Evolutionary conservation across 2,329 filamentous ascomycete species (phyloP).

Genomic region (Cladosporium colombiae): DNA sequence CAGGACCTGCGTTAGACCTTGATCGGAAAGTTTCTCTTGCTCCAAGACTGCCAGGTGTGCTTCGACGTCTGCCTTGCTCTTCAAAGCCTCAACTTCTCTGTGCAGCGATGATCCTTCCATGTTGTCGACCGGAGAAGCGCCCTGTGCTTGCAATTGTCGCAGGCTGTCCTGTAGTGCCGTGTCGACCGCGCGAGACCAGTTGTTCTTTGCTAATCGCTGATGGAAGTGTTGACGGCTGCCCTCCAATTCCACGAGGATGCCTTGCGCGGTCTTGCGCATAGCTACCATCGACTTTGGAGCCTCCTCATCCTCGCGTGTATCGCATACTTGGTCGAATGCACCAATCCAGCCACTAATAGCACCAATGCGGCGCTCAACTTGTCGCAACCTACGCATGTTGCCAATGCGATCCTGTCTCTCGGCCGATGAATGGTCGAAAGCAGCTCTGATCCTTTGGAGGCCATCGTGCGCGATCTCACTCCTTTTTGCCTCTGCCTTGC

Average conservation of each 20-base stretch:
- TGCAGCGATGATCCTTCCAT: slow-evolving; percentile 67
- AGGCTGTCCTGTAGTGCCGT: slow-evolving; percentile 85
- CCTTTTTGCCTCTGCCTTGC: slow-evolving; percentile 84
- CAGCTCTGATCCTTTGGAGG: slow-evolving; percentile 72
- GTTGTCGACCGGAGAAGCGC: slow-evolving; percentile 62
- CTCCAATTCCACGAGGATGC: slow-evolving; percentile 86
- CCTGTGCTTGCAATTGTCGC: slow-evolving; percentile 72
- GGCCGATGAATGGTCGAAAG: slow-evolving; percentile 76
- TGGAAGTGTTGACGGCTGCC: slow-evolving; percentile 88
- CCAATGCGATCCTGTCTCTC: slow-evolving; percentile 78
- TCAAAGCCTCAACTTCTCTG: slow-evolving; percentile 83
- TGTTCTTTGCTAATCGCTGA: slow-evolving; percentile 74
- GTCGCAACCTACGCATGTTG: slow-evolving; percentile 78
- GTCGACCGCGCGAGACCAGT: slow-evolving; percentile 86
- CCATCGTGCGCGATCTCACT: slow-evolving; percentile 76
- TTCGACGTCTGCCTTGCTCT: slow-evolving; percentile 78
- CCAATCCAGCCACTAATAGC: slow-evolving; percentile 90
- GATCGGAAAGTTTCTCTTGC: slow-evolving; percentile 79
- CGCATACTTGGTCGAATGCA: slow-evolving; percentile 82
- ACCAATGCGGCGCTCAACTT: slow-evolving; percentile 80
- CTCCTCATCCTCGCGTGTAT: slow-evolving; percentile 68
- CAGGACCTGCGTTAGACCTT: slow-evolving; percentile 75
- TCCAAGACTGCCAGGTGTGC: slow-evolving; percentile 75
- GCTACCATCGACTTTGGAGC: slow-evolving; percentile 66
- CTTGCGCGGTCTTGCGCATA: slow-evolving; percentile 85